Evolutionary conservation across 495 filamentous ascomycete species (phyloP), one percentile per base, ranked within the genome.

Genomic region (Lasiosphaeria hispida): DNA sequence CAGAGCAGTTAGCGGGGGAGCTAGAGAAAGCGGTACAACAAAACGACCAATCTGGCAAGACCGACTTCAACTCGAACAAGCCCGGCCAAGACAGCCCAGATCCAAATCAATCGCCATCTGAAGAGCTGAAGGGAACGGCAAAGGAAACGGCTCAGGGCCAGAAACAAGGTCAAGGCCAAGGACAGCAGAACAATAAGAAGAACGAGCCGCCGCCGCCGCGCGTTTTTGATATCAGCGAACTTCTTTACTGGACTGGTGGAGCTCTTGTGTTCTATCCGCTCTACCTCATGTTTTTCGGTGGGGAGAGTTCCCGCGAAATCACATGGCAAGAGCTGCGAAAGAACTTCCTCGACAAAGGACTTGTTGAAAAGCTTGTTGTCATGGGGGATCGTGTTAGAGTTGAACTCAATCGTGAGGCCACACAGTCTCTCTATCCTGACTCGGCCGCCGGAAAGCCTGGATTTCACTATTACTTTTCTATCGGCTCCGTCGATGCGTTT

Each of bases 291-390:
- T 8, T 68, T 30, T 63, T 60, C 58, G 53, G 59, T 18, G 38
- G 52, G 14, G 61, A 58, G 42, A 49, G 23, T 11, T 63, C 66
- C n/a, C 66, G 67, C 33, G 92, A 97, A 64, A 96, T 98, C 57
- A 97, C 94, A 41, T 98, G 91, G 90, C 93, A 98, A 77, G 95
- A 97, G 71, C 89, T 97, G 71, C 79, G 87, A 43, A 88, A 84
- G 60, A 92, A 91, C 39, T 97, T 95, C 78, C 80, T 98, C 44
- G 92, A 97, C 69, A 96, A 93, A 75, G 94, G 94, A 40, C 80
- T 98, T 45, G 95, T 98, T 19, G 88, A 97, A 74, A 96, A 89
- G 78, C 79, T 98, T 70, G 86, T 95, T 42, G 76, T 94, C 58
- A 88, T 90, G 55, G 75, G 80, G 52, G 84, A 83, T 58, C 77